These are phyloP conservation scores for Davidsoniella neocaledoniae DNA, from an alignment of 2,329 filamentous ascomycete species.

Conservation along the genomic window DNA sequence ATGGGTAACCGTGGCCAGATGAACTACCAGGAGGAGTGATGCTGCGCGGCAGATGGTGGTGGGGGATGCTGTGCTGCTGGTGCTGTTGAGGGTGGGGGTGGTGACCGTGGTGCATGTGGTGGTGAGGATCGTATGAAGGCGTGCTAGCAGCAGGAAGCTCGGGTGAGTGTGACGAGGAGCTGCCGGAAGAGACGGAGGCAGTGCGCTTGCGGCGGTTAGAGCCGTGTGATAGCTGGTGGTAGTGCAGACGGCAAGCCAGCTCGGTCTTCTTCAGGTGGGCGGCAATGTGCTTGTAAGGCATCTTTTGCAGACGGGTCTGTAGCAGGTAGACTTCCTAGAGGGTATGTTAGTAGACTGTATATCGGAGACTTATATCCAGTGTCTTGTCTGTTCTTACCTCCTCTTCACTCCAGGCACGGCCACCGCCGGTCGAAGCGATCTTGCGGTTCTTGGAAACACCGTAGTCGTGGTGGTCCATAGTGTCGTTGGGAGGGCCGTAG, in stretches of 20 bases:
- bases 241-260: constrained; percentile 72
- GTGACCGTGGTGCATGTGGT: too few relatives aligned
- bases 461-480: constrained; percentile 40
- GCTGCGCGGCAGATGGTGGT: constrained; percentile 24
- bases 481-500: constrained; percentile 20
- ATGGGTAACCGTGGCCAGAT: constrained; percentile 28
- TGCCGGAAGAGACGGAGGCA: constrained; percentile 50
- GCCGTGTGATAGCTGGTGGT: constrained; percentile 70
- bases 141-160: constrained; percentile 29
- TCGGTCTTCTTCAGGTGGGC: constrained; percentile 76
- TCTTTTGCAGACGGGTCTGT: constrained; percentile 70
- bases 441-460: constrained; percentile 50
- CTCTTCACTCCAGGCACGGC: constrained; percentile 71
- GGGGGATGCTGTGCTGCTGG: constrained; percentile 21
- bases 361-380: neutral
- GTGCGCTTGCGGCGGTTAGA: constrained; percentile 66
- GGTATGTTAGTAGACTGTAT: neutral
- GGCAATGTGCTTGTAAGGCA: constrained; percentile 83
- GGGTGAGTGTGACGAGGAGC: constrained; percentile 38
- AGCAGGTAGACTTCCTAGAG: constrained; percentile 64
- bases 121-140: constrained; percentile 18
- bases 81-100: too few relatives aligned
- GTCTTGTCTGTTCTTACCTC: constrained; percentile 38
- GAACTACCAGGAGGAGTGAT: constrained; percentile 30
- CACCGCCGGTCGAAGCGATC: constrained; percentile 53